phyloP scores from a whole-genome alignment of 1,284 basidiomycete genomes.

The Sanguinoderma infundibulare region DNA sequence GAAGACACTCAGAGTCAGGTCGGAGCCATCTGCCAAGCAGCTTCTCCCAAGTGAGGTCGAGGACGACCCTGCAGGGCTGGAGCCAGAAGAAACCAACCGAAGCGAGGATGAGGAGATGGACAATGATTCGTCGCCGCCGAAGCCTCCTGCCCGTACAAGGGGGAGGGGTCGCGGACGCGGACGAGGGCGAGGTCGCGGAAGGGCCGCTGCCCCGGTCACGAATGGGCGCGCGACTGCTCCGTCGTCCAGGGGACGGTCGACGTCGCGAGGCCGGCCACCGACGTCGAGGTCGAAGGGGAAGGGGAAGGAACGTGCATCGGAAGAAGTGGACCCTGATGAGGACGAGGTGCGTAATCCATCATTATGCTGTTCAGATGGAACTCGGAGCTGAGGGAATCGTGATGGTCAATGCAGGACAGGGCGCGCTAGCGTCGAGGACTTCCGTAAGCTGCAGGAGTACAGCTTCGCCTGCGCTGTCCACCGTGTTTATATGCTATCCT shows the following conservation, averaged over 20 bases:
- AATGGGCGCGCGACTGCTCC: neutral
- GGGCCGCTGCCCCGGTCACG: conserved; percentile 6
- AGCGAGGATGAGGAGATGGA: conserved; percentile 9
- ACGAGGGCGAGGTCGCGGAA: conserved; percentile 3
- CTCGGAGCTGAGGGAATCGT: neutral
- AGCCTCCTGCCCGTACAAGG: conserved; percentile 14
- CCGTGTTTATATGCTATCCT: too few relatives aligned
- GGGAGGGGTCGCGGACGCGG: conserved; percentile 12
- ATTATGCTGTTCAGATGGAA: neutral
- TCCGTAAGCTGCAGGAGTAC: conserved; percentile 34
- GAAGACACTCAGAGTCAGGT: too few relatives aligned
- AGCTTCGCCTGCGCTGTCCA: too few relatives aligned
- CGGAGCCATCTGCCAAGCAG: too few relatives aligned
- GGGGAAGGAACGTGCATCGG: conserved; percentile 23
- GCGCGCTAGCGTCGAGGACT: too few relatives aligned
- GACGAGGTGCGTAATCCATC: conserved; percentile 24
- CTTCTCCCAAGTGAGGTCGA: too few relatives aligned
- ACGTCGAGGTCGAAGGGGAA: conserved; percentile 24
- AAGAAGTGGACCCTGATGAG: conserved; percentile 25
- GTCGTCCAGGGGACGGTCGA: conserved; percentile 11
- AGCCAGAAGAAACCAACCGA: too few relatives aligned
- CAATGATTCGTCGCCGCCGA: conserved; percentile 15
- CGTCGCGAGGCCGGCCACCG: conserved; percentile 1
- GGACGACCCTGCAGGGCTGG: too few relatives aligned
- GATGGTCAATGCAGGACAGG: too few relatives aligned